Percentiles rank a stretch among this genome's conserved stretches.
Conservation (phyloP, 1,139 yeast species). For the Scheffersomyces parashehatae region DNA sequence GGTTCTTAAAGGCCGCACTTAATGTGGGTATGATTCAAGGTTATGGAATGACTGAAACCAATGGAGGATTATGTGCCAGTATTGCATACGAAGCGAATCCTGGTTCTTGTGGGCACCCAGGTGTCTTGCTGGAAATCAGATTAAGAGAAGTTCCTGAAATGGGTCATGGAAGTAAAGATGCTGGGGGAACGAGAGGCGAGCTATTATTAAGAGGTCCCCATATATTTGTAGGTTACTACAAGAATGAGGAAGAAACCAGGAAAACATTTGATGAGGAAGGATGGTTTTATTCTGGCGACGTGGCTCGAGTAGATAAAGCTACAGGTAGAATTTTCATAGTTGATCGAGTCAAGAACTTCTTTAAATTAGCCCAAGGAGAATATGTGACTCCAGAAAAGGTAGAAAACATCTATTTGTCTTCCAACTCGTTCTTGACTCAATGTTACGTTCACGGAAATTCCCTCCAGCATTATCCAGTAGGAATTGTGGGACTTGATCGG, state of each 20-base stretch:
- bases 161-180: slow-evolving; percentile 52
- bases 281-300: slow-evolving; percentile 31
- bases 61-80: slow-evolving; percentile 60
- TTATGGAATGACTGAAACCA: slow-evolving; percentile 76
- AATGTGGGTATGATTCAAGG: slow-evolving; percentile 66
- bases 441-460: slow-evolving; percentile 24
- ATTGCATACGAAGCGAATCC: slow-evolving; percentile 45
- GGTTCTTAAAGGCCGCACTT: slow-evolving; percentile 62
- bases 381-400: slow-evolving; percentile 28
- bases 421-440: slow-evolving; percentile 20
- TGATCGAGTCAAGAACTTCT: slow-evolving; percentile 30
- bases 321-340: slow-evolving; percentile 20
- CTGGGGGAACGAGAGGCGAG: slow-evolving; percentile 26
- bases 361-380: slow-evolving; percentile 31
- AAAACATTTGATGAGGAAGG: slow-evolving; percentile 24
- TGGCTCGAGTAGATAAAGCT: slow-evolving; percentile 28
- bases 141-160: slow-evolving; percentile 67
- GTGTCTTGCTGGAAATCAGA: slow-evolving; percentile 55
- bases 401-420: slow-evolving; percentile 21
- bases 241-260: slow-evolving; percentile 25
- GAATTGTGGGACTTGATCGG: slow-evolving; percentile 22
- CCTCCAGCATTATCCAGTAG: slow-evolving; percentile 20
- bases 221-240: slow-evolving; percentile 23
- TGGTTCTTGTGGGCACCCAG: slow-evolving; percentile 67
- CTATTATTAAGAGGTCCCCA: slow-evolving; percentile 29